Base-by-base conservation (phyloP, 2,329 filamentous ascomycete species). In the Stagonosporopsis chrysanthemi region DNA sequence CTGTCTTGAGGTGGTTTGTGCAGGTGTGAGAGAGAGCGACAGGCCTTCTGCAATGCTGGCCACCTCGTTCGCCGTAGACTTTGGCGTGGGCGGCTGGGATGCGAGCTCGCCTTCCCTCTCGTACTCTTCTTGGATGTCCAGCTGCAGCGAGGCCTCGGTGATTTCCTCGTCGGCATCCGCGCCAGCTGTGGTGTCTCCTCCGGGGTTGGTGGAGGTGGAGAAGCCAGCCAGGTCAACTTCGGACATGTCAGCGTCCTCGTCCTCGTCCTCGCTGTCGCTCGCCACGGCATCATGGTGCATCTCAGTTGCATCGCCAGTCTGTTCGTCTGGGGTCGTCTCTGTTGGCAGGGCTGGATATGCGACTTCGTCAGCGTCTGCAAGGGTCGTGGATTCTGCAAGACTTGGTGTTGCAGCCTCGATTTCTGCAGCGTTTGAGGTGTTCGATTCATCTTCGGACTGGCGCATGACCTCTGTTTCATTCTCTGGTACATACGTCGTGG, bases 21-120 rank as follows among this genome's bases (percentile, higher is more conserved):
- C 57, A 14, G 67, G 48, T 19, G 60, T 62, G 28, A 63, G 52
- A 1, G 59, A 55, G 14, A 76, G 65, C 9, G 66, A 72, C 0
- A 76, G 61, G 2, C 74, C 74, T 39, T 66, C 64, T 14, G 73
- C 63, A 23, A 76, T 76, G 36, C 73, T 66, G 35, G 67, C 54
- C 11, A 41, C 17, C 1, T 23, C 41, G 14, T 26, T 46, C 23
- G 52, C 29, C 9, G 24, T 19, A 22, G 47, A 23, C 11, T 35
- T 40, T n/a, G 49, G 49, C 8, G 50, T 58, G n/a, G 55, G 40
- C 33, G 44, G 49, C 28, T 51, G 44, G 12, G 49, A 44, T 4
- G 50, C 49, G 26, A 48, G 33, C 39, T 52, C 47, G n/a, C 41
- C 41, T 28, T 58, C 58, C 22, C 40, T 49, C 36, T 53, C 63